Base-by-base conservation (phyloP, 73 alveolate species). In the Paramecium pentaurelia region DNA sequence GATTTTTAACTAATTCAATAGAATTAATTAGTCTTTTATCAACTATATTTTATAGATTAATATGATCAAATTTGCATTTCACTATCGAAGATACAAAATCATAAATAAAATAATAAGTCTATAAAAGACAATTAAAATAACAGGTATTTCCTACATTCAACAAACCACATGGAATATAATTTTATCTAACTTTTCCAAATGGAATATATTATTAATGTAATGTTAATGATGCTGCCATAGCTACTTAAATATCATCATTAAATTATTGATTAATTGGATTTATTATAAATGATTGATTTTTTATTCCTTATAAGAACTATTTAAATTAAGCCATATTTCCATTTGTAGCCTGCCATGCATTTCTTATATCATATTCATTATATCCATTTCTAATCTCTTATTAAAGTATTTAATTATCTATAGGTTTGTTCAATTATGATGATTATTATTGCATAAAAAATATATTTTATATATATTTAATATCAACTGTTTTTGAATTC, bases 131-230 rank as follows among this genome's bases (percentile, higher is more conserved):
- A 86, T 97, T 97, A 59, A 97, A 93, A 92, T 94, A 97, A 92
- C 99, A 97, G 8, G 99, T 96, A 83, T 96, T 96, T 34, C 99
- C 99, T 34, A 95, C 90, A 77, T 97, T 97, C 84, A 94, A 86
- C 36, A 96, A 70, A 6, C 99, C 99, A 22, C 94, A 96, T 16
- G 97, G 97, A 11, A 80, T 80, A 1, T 89, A 92, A 42, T 88
- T 95, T n/a, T 44, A 51, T 92, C 98, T 93, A 28, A 34, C 20
- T 32, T 32, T 64, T 11, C 51, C 42, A 11, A 64, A 4, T 6
- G 84, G 84, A 0, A 12, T 42, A 10, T 32, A 28, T 64, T 32
- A 28, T 64, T 64, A 32, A 14, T 64, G 42, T 8, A 32, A 25
- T 64, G 47, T 32, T 28, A 64, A 34, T 28, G 84, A 64, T 28